Evolutionary conservation across 2,329 filamentous ascomycete species (phyloP).

Genomic region (Aspergillus candidus): DNA sequence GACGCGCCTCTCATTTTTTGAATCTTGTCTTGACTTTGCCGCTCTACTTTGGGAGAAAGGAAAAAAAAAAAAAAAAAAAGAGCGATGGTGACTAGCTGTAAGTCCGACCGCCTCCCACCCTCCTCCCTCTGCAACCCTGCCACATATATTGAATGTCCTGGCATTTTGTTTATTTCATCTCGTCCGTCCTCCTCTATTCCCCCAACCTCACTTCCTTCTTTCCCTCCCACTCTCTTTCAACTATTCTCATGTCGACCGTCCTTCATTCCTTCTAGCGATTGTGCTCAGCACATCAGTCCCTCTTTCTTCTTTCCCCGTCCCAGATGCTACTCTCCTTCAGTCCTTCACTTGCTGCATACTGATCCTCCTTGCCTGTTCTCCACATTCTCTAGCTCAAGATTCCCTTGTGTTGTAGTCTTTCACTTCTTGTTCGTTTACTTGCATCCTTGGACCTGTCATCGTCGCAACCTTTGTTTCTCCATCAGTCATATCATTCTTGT

Average conservation of each 20-base stretch:
- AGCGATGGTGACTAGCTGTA: slow-evolving; percentile 35
- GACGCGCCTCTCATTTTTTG: slow-evolving; percentile 26
- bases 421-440: background rate
- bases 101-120: slow-evolving; percentile 27
- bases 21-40: slow-evolving; percentile 8
- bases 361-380: slow-evolving; percentile 3
- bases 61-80: slow-evolving; percentile 10
- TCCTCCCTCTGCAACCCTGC: slow-evolving; percentile 6
- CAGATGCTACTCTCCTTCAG: background rate
- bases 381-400: slow-evolving; percentile 5
- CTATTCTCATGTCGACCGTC: slow-evolving; percentile 12
- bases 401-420: slow-evolving; percentile 7
- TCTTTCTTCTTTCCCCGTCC: slow-evolving; percentile 2
- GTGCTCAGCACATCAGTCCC: slow-evolving; percentile 9
- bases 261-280: slow-evolving; percentile 18
- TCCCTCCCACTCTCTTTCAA: slow-evolving; percentile 15
- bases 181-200: slow-evolving; percentile 29
- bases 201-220: slow-evolving; percentile 24
- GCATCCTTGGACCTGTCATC: background rate
- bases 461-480: too few species aligned
- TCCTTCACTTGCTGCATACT: slow-evolving; percentile 2
- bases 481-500: too few species aligned
- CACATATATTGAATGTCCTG: slow-evolving; percentile 20
- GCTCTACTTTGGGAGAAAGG: slow-evolving; percentile 14
- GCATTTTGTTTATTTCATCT: slow-evolving; percentile 38